phyloP scores from a whole-genome alignment of 345 rosid genomes.

The Hirschfeldia incana region DNA sequence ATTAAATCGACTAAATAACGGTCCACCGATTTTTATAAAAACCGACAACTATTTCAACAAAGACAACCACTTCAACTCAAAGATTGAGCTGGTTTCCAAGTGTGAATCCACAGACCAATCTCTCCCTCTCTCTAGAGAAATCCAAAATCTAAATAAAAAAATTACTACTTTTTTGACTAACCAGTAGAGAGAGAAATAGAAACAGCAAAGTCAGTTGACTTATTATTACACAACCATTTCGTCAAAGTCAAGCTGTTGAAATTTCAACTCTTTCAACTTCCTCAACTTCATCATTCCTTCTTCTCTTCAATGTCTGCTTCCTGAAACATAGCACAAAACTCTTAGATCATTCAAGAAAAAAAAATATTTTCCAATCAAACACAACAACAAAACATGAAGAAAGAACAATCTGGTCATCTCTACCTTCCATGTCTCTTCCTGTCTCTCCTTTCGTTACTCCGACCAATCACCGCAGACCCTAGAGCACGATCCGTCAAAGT shows the following conservation, averaged over 20 bases:
- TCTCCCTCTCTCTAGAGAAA: not conserved
- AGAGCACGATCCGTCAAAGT: slow-evolving; percentile 52
- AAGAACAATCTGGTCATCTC: slow-evolving; percentile 9
- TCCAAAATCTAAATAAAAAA: not conserved
- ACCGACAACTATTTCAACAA: slow-evolving; percentile 17
- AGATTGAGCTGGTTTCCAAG: slow-evolving; percentile 18
- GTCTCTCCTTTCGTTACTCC: slow-evolving; percentile 20
- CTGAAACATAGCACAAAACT: slow-evolving; percentile 2
- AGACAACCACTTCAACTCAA: slow-evolving; percentile 24
- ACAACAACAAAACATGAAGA: slow-evolving; percentile 17
- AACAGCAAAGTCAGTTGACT: slow-evolving; percentile 5
- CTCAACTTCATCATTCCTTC: not conserved
- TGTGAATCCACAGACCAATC: slow-evolving; percentile 23
- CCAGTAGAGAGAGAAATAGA: slow-evolving; percentile 3
- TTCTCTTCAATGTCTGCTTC: not conserved
- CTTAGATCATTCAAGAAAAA: not conserved
- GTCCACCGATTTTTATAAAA: slow-evolving; percentile 12
- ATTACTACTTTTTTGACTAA: slow-evolving; percentile 23
- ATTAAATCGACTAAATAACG: not conserved
- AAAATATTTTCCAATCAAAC: not conserved
- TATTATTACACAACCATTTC: not conserved
- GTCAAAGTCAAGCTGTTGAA: slow-evolving; percentile 27
- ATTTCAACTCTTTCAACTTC: not conserved
- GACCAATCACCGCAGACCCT: slow-evolving; percentile 51
- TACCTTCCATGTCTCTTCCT: slow-evolving; percentile 25